Percentiles rank a stretch among this genome's conserved stretches.
Conservation (phyloP, 768 basidiomycete genomes). For the Cystobasidium ongulense region DNA sequence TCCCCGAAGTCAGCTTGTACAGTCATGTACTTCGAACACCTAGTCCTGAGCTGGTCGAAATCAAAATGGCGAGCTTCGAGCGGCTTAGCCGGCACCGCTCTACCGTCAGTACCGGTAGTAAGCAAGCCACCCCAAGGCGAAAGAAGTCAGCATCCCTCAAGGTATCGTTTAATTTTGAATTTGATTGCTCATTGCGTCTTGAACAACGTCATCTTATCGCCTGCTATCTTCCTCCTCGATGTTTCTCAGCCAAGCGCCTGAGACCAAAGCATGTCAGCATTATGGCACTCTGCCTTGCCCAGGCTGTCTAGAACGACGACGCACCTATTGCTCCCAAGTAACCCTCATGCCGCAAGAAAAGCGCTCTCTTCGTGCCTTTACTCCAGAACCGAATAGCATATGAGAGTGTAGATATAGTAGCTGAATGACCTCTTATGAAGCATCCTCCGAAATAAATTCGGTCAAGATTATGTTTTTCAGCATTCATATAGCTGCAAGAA, state of each 20-base stretch:
- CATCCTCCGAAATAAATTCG: slow-evolving; percentile 98
- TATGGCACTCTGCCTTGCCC: slow-evolving; percentile 46
- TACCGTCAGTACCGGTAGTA: no score
- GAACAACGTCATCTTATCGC: not conserved
- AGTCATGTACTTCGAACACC: no score
- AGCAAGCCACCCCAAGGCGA: no score
- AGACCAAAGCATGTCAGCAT: not conserved
- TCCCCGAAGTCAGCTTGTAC: no score
- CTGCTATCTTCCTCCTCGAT: slow-evolving; percentile 52
- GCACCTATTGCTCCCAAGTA: slow-evolving; percentile 62
- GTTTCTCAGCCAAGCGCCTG: slow-evolving; percentile 94
- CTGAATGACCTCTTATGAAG: slow-evolving; percentile 95
- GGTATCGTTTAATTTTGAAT: no score
- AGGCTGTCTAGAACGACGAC: slow-evolving; percentile 35
- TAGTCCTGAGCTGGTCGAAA: no score
- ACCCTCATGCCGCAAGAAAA: slow-evolving; percentile 95
- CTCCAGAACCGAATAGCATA: slow-evolving; percentile 99
- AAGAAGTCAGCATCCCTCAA: no score
- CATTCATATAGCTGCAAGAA: slow-evolving; percentile 82
- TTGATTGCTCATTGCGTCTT: not conserved
- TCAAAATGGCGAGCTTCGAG: no score
- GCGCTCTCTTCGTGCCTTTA: slow-evolving; percentile 88
- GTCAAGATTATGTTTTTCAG: slow-evolving; percentile 92
- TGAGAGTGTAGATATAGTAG: slow-evolving; percentile 91
- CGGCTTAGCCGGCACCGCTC: no score